phyloP scores from a whole-genome alignment of 345 rosid genomes.

The Gynandropsis gynandra region DNA sequence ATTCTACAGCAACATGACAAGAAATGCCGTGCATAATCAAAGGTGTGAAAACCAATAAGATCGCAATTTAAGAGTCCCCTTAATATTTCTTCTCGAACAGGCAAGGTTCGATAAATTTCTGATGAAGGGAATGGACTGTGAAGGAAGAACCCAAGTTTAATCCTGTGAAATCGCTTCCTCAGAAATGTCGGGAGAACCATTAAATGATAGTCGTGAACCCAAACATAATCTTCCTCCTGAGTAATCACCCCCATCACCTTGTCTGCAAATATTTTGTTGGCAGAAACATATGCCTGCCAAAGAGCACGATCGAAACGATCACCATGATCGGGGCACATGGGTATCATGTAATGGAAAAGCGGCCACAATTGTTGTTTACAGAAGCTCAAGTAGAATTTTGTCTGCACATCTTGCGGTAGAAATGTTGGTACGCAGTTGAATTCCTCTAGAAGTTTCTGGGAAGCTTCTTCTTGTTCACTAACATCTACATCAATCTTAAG shows the following conservation, averaged over 20 bases:
- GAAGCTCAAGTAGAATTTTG: constrained; percentile 39
- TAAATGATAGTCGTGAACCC: constrained; percentile 49
- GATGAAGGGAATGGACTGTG: constrained; percentile 49
- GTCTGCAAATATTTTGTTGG: constrained; percentile 44
- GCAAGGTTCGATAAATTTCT: constrained; percentile 42
- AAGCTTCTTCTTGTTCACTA: constrained; percentile 38
- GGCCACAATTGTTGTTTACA: constrained; percentile 47
- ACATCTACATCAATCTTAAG: constrained; percentile 33
- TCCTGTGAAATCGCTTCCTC: constrained; percentile 37
- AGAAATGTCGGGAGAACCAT: constrained; percentile 44
- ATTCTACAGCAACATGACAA: constrained; percentile 43
- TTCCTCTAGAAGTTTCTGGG: constrained; percentile 34
- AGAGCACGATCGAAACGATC: constrained; percentile 32
- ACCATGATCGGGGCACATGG: constrained; percentile 39
- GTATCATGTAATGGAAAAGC: constrained; percentile 46
- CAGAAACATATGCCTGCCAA: constrained; percentile 47
- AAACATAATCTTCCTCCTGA: constrained; percentile 39
- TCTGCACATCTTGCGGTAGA: constrained; percentile 36
- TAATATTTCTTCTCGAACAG: constrained; percentile 38
- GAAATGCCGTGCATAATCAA: constrained; percentile 47
- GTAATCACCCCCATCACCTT: constrained; percentile 39
- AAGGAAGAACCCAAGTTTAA: constrained; percentile 47
- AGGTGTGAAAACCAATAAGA: constrained; percentile 45
- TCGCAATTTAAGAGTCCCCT: constrained; percentile 44
- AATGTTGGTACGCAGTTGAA: constrained; percentile 43